Evolutionary conservation across 1,139 yeast genomes (phyloP).

Genomic region (Pichia sp.): DNA sequence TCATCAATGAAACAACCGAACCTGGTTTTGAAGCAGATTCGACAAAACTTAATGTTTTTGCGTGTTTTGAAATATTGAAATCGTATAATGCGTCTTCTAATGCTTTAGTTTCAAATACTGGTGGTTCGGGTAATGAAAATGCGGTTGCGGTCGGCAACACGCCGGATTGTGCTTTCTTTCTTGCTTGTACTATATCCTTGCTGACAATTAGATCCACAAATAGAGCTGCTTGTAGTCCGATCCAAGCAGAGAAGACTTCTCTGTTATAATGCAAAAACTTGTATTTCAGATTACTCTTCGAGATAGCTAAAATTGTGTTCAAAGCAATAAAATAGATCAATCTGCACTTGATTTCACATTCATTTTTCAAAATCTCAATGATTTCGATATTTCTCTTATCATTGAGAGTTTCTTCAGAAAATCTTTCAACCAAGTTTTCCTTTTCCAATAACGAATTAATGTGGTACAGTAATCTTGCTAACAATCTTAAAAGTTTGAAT

Average conservation of each 20-base stretch:
- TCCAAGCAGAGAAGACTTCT: constrained; percentile 13
- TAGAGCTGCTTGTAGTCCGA: constrained; percentile 7
- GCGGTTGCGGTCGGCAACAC: neutral
- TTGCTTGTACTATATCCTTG: constrained; percentile 1
- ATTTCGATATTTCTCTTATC: neutral
- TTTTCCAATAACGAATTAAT: neutral
- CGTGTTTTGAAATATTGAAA: neutral
- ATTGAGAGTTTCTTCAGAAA: constrained; percentile 1
- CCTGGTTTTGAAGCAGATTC: neutral
- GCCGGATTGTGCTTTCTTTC: neutral
- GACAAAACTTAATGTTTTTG: neutral
- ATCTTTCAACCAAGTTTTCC: neutral
- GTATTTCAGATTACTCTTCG: constrained; percentile 1
- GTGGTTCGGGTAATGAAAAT: neutral
- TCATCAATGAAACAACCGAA: constrained; percentile 1
- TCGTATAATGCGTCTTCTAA: constrained; percentile 7
- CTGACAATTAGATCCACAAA: constrained; percentile 3
- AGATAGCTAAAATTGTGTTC: constrained; percentile 5
- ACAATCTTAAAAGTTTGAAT: constrained; percentile 8
- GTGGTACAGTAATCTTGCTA: neutral
- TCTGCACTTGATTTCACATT: neutral
- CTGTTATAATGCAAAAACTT: constrained; percentile 13
- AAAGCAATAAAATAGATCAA: constrained; percentile 7
- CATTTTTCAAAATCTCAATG: constrained; percentile 1
- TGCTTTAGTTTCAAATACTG: neutral